Evolutionary conservation across 2,329 filamentous ascomycete genomes (phyloP).

Genomic region (Beauveria caledonica): DNA sequence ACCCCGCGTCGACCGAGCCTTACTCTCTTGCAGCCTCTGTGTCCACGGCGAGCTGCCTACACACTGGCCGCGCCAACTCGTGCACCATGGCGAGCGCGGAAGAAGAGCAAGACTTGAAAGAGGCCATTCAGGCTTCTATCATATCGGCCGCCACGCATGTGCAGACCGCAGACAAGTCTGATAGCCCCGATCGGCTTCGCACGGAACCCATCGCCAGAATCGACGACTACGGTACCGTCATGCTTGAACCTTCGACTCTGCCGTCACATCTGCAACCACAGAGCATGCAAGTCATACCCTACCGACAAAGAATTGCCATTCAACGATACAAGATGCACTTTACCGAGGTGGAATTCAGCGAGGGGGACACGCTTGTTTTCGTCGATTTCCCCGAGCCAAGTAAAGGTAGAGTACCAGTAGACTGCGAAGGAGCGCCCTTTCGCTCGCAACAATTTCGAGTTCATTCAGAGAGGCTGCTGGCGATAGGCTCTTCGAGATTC

Average conservation of each 20-base stretch:
- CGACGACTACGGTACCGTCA: background rate
- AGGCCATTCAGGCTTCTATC: background rate
- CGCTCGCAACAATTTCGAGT: slow-evolving; percentile 33
- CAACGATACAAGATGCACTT: slow-evolving; percentile 14
- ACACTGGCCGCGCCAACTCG: background rate
- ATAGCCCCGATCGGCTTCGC: background rate
- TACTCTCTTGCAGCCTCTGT: background rate
- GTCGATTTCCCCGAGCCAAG: slow-evolving; percentile 29
- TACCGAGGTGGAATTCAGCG: slow-evolving; percentile 14
- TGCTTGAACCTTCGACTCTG: background rate
- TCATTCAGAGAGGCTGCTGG: slow-evolving; percentile 37
- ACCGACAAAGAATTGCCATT: background rate
- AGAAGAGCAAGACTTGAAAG: background rate
- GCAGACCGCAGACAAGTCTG: no score
- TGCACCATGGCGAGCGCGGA: background rate
- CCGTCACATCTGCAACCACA: background rate
- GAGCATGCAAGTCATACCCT: background rate
- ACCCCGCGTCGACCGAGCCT: background rate
- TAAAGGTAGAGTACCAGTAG: slow-evolving; percentile 16
- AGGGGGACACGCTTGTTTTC: slow-evolving; percentile 38
- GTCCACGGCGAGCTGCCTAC: background rate
- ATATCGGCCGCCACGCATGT: no score
- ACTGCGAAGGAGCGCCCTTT: slow-evolving; percentile 28
- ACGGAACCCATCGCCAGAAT: background rate
- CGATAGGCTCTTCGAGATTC: slow-evolving; percentile 40